Base-by-base conservation (phyloP, 2,329 filamentous ascomycete species). In the Periconia sp. region DNA sequence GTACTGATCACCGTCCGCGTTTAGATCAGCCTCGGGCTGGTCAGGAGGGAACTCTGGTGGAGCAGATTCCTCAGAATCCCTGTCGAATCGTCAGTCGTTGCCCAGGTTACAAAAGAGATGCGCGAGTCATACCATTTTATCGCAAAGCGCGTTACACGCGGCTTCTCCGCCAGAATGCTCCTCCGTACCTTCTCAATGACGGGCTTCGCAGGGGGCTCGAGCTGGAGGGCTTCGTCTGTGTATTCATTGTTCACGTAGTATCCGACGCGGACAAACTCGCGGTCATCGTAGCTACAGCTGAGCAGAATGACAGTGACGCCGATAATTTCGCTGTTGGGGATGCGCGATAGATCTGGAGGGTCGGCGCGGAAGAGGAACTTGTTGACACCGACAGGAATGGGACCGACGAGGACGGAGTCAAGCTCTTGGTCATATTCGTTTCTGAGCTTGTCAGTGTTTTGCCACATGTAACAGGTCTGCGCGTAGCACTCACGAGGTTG, bases 221-320 rank as follows among this genome's bases (percentile, higher is more conserved):
- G 85, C 60, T 84, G 87, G 52, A 99, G 81, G 70, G 95, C 89
- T 63, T 95, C 90, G 18, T 88, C 88, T 59, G 95, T 90, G 72
- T 99, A 99, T 73, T 99, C 95, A 65, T 99, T 99, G 80, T 97
- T 99, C 64, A 99, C 94, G 61, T 99, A 99, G 82, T 99, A 99
- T 50, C 94, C 94, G 29, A 99, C 92, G 56, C 94, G 91, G 26
- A 99, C 91, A 63, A 99, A 99, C 72, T 99, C 94, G 65, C 94
- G 85, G 40, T 88, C 88, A 64, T 99, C 94, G 75, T 99, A 99
- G 71, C 90, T 88, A 75, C 94, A 97, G 44, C 91, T 96, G 56
- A 99, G 82, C 42, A 99, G 86, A 61, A 99, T 91, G 63, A 99
- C 94, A 4, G 94, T 99, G 36, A 99, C 95, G 48, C 94, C 94